Conservation (phyloP, 108 stramenopile genomes). For the Bacterosira constricta region DNA sequence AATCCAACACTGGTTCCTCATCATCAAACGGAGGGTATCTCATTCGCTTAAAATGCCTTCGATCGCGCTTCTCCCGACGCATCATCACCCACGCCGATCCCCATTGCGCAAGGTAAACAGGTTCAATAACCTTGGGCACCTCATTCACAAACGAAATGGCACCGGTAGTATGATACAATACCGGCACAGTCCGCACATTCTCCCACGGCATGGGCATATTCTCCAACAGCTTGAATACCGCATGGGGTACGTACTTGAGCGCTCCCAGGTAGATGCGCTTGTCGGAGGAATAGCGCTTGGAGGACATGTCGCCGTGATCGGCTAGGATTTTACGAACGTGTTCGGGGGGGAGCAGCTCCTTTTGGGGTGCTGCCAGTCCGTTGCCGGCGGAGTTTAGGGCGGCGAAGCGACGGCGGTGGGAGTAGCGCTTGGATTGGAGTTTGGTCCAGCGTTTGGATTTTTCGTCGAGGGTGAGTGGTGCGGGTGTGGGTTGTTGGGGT, state of each 20-base stretch:
- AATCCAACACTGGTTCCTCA: constrained; percentile 99
- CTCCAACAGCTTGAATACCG: constrained; percentile 97
- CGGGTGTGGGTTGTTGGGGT: constrained; percentile 15
- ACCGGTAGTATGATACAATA: constrained; percentile 98
- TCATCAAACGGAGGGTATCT: constrained; percentile 99
- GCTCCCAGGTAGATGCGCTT: constrained; percentile 98
- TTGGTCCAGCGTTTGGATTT: constrained; percentile 89
- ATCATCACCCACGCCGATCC: constrained; percentile 99
- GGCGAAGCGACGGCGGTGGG: constrained; percentile 67
- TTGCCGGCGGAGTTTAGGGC: constrained; percentile 31
- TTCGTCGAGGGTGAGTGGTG: constrained; percentile 62
- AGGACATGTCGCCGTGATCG: constrained; percentile 99
- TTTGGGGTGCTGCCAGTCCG: constrained; percentile 75
- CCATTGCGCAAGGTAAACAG: constrained; percentile 98
- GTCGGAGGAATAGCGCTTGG: constrained; percentile 95
- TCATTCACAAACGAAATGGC: constrained; percentile 99
- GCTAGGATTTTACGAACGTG: constrained; percentile 96
- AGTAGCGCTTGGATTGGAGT: constrained; percentile 79
- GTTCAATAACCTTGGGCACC: constrained; percentile 98
- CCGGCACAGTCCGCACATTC: constrained; percentile 88
- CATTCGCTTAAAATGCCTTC: constrained; percentile 99
- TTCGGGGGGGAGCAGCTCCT: constrained; percentile 93
- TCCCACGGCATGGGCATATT: constrained; percentile 99
- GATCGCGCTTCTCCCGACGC: constrained; percentile 98
- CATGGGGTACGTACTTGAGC: constrained; percentile 99